Percentiles rank a stretch among this genome's conserved stretches.
These are phyloP conservation scores for Lichenothelia convexa DNA, from an alignment of 495 filamentous ascomycete species.

Conservation along the genomic window DNA sequence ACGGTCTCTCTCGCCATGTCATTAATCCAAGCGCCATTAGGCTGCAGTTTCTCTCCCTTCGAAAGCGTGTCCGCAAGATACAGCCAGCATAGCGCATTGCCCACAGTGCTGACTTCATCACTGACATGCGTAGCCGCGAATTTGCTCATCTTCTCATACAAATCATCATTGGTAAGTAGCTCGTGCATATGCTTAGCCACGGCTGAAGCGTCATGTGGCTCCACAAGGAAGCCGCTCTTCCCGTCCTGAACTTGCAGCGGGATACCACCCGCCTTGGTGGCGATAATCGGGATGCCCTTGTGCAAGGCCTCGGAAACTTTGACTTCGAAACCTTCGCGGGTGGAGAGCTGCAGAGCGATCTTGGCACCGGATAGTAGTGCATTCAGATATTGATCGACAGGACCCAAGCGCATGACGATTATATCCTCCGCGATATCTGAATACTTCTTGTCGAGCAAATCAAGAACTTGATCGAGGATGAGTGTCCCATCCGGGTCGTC, in stretches of 20 bases:
- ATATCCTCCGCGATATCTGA: conserved; percentile 33
- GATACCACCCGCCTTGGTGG: conserved; percentile 62
- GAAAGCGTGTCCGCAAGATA: conserved; percentile 51
- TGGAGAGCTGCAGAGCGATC: conserved; percentile 63
- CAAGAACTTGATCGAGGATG: conserved; percentile 55
- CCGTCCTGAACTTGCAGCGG: conserved; percentile 60
- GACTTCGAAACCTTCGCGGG: conserved; percentile 73
- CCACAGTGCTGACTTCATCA: conserved; percentile 71
- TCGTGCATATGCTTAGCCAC: conserved; percentile 54
- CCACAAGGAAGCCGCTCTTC: conserved; percentile 61
- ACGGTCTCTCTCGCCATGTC: conserved; percentile 59
- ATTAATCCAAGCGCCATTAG: conserved; percentile 49
- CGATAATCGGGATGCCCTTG: conserved; percentile 69
- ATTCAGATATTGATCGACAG: conserved; percentile 68
- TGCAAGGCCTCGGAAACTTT: conserved; percentile 80
- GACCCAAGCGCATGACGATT: conserved; percentile 58
- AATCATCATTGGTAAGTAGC: conserved; percentile 45
- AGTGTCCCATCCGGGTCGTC: conserved; percentile 67
- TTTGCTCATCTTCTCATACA: conserved; percentile 49
- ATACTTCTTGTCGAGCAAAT: conserved; percentile 40
- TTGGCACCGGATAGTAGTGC: conserved; percentile 57
- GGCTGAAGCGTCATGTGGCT: conserved; percentile 50
- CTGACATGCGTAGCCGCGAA: conserved; percentile 48
- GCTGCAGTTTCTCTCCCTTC: conserved; percentile 28
- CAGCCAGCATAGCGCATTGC: conserved; percentile 61